These are phyloP conservation scores for Diaporthe destruens DNA, from an alignment of 2,329 filamentous ascomycete species.

Conservation along the genomic window DNA sequence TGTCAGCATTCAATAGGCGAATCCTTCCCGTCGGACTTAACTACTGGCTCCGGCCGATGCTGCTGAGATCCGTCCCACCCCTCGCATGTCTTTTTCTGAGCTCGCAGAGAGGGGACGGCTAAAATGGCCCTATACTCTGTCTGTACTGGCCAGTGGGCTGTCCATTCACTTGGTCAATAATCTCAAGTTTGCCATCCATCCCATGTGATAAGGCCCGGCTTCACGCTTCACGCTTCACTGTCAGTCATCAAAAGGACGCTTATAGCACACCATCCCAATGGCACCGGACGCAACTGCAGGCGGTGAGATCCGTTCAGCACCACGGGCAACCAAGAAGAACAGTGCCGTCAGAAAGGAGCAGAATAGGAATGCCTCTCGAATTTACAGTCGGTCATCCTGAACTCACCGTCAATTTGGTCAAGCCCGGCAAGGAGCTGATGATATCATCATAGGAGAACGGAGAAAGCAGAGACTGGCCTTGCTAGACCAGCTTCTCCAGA, in stretches of 20 bases:
- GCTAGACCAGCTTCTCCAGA: slow-evolving; percentile 54
- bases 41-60: background rate
- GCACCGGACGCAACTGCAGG: background rate
- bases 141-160: background rate
- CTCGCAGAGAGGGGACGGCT: background rate
- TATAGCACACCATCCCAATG: background rate
- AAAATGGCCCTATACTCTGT: background rate
- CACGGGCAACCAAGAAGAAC: slow-evolving; percentile 36
- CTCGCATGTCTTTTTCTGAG: background rate
- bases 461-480: slow-evolving; percentile 58
- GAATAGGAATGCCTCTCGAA: slow-evolving; percentile 47
- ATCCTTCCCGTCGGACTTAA: slow-evolving; percentile 24
- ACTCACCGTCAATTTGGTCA: background rate
- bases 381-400: slow-evolving; percentile 42
- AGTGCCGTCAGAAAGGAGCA: slow-evolving; percentile 46
- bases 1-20: background rate
- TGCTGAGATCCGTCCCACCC: slow-evolving; percentile 9
- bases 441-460: slow-evolving; percentile 53
- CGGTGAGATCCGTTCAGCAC: background rate
- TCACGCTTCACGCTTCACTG: background rate
- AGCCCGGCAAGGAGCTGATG: slow-evolving; percentile 37
- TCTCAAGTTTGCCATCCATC: background rate
- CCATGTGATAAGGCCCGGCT: background rate
- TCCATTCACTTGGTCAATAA: background rate
- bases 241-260: background rate